A percentile compares a stretch with the other conserved stretches of the same genome.
Conservation (phyloP, 441 rosid genomes). For the Erodium chrysanthum region DNA sequence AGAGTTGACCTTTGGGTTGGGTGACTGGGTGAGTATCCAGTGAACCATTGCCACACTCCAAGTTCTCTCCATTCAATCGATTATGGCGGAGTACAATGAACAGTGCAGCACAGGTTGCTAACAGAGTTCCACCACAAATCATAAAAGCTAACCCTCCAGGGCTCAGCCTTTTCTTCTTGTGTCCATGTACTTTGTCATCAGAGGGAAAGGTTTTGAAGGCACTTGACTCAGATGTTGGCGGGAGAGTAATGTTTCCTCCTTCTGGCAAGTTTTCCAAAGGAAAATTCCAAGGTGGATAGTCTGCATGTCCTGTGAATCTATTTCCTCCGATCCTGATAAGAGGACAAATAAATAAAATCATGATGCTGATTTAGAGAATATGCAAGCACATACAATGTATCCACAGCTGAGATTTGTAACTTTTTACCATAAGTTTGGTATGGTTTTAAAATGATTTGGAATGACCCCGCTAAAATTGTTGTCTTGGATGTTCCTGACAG, state of each 20-base stretch:
- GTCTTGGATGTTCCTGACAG: constrained; percentile 62
- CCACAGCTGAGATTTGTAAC: constrained; percentile 12
- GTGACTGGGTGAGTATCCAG: constrained; percentile 37
- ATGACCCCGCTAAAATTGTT: constrained; percentile 82
- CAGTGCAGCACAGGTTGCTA: constrained; percentile 51
- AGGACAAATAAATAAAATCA: constrained; percentile 12
- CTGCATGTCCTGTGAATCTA: constrained; percentile 42
- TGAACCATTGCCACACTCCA: constrained; percentile 32
- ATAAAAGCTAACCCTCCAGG: constrained; percentile 47
- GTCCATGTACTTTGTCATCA: constrained; percentile 24
- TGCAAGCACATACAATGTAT: constrained; percentile 12
- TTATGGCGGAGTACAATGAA: constrained; percentile 32
- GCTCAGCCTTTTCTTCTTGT: constrained; percentile 46
- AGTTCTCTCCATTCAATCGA: constrained; percentile 31
- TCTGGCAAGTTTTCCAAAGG: constrained; percentile 46
- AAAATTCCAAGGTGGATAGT: constrained; percentile 70
- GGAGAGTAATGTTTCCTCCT: constrained; percentile 44
- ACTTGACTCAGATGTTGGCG: constrained; percentile 61
- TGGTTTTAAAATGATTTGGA: constrained; percentile 70
- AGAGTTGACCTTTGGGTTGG: constrained; percentile 40
- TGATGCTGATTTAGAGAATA: constrained; percentile 1
- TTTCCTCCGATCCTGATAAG: constrained; percentile 77
- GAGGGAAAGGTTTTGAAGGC: constrained; percentile 51
- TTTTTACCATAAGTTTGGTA: constrained; percentile 72
- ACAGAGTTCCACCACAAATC: constrained; percentile 55